Evolutionary conservation across 1,284 basidiomycete species (phyloP), one percentile per base, ranked within the genome.

Genomic region (Schizopora paradoxa): DNA sequence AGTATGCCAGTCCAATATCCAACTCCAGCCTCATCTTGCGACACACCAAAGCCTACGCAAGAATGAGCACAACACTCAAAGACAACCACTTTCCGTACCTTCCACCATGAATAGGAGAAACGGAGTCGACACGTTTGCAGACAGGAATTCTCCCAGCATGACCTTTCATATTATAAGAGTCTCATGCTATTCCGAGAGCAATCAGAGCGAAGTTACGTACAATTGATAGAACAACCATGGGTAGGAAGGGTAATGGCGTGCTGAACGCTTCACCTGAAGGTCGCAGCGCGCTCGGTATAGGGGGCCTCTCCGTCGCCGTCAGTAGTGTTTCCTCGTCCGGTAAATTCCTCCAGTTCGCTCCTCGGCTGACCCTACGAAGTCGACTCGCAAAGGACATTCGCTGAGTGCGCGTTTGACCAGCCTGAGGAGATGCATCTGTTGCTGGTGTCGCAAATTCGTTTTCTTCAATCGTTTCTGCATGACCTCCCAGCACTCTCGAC

Each of bases 81-180:
- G n/a, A 39, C 28, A 49, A n/a, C n/a, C n/a, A n/a, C n/a, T n/a
- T n/a, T n/a, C n/a, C 70, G 36, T 54, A 82, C 86, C 80, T 76
- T 89, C 87, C 18, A 96, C 90, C 93, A 96, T 95, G 67, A 91
- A 91, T 47, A 93, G 69, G 41, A 93, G 64, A 62, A 93, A 94
- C 7, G 89, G 91, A 23, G 86, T 90, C 7, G 88, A 88, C 23
- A 94, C 85, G 59, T 93, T 94, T 19, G 93, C 92, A 6, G 85
- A 86, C 34, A 96, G 66, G 60, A 96, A 93, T 65, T 97, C 93
- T 36, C 91, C 91, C 13, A 95, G 74, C 84, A 96, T 88, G 1
- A 87, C 87, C 86, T 93, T 56, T 35, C 35, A 34, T 40, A 36
- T 54, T 29, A 7, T n/a, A 55, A 49, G 56, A 47, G 29, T 45